Evolutionary conservation across 768 basidiomycete genomes (phyloP), one percentile per base, ranked within the genome.

Genomic region (Chlorophyllum brunneum): DNA sequence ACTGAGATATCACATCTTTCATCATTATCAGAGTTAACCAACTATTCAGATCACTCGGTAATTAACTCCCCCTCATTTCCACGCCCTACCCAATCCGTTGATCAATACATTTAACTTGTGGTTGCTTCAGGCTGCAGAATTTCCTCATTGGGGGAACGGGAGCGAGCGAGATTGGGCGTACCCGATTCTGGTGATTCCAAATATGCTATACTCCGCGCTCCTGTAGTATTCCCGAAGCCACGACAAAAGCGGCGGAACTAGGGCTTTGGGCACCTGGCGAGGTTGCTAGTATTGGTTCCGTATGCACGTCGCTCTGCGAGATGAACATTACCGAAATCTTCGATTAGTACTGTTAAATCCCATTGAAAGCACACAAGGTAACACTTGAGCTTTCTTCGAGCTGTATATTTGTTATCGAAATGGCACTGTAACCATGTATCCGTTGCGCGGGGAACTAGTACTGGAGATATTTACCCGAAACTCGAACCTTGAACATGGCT

Each of bases 161-260:
- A 95, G 56, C 76, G 92, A 5, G 81, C 83, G 53, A 74, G 77
- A 55, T 72, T 88, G 31, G 88, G 90, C 8, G 68, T 93, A 16
- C 76, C 85, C 0, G 77, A 84, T 40, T 76, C 73, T 27, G 81
- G 79, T 2, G 79, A 79, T 31, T 76, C 76, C 36, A 88, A 87
- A 62, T 77, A 85, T 48, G 94, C 93, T 0, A 71, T 86, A 0
- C 73, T 98, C 49, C 80, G 70, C 37, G 79, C 82, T 0, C 95
- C 95, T 2, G 75, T 95, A 1, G 74, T 79, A 55, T 97, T 97
- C 69, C 94, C 93, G 0, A 89, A 88, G 62, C 75, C 78, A 18
- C 65, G 67, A 52, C 61, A 68, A 42, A 70, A 69, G 62, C 68
- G 69, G 60, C 72, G 67, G 56, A 66, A 59, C 33, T 56, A 54